These are phyloP conservation scores for Didymella arachidicola DNA, from an alignment of 2,329 filamentous ascomycete genomes.

Conservation along the genomic window DNA sequence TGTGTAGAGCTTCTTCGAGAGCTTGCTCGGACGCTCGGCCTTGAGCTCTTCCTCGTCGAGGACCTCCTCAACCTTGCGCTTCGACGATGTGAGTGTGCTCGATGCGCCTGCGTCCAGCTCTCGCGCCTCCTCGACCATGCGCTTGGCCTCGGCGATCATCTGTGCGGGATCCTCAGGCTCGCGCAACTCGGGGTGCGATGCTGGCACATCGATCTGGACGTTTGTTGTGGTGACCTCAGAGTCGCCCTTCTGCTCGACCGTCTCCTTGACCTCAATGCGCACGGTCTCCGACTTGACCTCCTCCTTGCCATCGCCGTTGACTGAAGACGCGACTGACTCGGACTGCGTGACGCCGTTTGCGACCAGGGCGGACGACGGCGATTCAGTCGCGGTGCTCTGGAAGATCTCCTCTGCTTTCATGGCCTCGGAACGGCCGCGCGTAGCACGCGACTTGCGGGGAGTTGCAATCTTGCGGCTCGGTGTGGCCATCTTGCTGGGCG, in stretches of 20 bases:
- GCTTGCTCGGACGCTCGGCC: conserved; percentile 70
- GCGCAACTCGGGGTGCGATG: conserved; percentile 70
- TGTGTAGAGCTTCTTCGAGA: conserved; percentile 68
- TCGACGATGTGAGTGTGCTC: conserved; percentile 32
- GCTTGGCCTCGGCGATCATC: conserved; percentile 85
- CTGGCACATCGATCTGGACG: conserved; percentile 78
- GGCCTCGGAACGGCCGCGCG: conserved; percentile 47
- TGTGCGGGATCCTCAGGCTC: conserved; percentile 78
- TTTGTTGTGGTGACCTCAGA: conserved; percentile 74
- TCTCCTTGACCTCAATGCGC: conserved; percentile 74
- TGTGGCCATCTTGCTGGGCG: conserved; percentile 60
- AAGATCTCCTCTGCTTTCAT: conserved; percentile 45
- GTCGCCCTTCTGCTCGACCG: conserved; percentile 65
- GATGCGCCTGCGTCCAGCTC: conserved; percentile 54
- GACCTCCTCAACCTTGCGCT: conserved; percentile 65
- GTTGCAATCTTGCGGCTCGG: conserved; percentile 59
- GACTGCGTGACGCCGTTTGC: conserved; percentile 42
- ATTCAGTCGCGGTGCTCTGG: conserved; percentile 58
- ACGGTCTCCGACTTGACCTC: conserved; percentile 59
- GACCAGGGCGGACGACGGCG: conserved; percentile 55
- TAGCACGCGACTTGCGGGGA: conserved; percentile 62
- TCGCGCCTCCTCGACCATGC: conserved; percentile 81
- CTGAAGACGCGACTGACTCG: conserved; percentile 50
- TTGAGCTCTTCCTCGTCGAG: conserved; percentile 60
- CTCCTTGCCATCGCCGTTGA: conserved; percentile 53